phyloP scores from a whole-genome alignment of 192 early-diverging fungal genomes.

The Piromyces sp. region DNA sequence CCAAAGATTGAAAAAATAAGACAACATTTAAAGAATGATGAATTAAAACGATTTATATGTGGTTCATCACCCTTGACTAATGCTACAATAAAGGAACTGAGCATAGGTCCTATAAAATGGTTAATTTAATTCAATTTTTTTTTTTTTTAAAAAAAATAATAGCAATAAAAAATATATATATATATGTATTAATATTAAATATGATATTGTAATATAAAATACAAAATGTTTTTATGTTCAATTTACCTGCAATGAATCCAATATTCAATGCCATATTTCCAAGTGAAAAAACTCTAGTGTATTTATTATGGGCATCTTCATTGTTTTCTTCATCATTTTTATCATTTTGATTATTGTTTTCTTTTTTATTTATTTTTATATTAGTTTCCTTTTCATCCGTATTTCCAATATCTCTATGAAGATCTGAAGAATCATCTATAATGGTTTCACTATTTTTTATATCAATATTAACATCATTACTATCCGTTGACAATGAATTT shows the following conservation, averaged over 20 bases:
- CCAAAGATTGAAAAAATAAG: not conserved
- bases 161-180: too few species aligned
- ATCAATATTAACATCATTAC: not conserved
- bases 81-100: not conserved
- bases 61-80: not conserved
- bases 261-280: not conserved
- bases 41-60: not conserved
- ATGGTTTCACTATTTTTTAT: too few species aligned
- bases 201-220: too few species aligned
- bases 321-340: not conserved
- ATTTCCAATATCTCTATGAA: too few species aligned
- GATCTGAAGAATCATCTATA: too few species aligned
- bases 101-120: not conserved
- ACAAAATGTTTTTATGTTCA: too few species aligned
- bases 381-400: too few species aligned
- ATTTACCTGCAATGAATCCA: not conserved
- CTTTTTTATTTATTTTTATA: too few species aligned
- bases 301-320: not conserved
- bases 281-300: not conserved
- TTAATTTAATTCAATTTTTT: too few species aligned
- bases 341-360: too few species aligned
- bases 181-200: too few species aligned
- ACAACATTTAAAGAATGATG: not conserved
- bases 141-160: too few species aligned
- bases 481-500: not conserved